Evolutionary conservation across 1,139 yeast species (phyloP), one percentile per base, ranked within the genome.

Genomic region (Magnusiomyces paraingens): DNA sequence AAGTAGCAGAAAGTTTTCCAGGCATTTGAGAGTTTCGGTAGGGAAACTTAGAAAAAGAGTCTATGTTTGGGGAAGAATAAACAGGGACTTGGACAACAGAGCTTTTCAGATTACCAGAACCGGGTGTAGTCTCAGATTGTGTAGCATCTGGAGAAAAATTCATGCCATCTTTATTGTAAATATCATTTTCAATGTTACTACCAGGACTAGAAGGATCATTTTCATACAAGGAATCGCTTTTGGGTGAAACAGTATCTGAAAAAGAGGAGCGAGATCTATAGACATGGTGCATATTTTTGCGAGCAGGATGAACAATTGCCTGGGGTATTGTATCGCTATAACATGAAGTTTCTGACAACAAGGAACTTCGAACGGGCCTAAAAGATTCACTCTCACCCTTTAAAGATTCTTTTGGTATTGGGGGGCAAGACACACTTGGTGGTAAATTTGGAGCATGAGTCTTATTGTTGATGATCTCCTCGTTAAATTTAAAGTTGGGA

Each of bases 21-120:
- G 48, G 52, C 29, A 35, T 50, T 32, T 44, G 48, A 12, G 52
- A 50, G 49, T 50, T 50, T 18, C 35, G 43, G 49, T 15, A 50
- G 17, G 52, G 52, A 17, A 50, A 50, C 26, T 21, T 45, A 5
- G 52, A 50, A 21, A 50, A 20, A 10, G 52, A 50, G 38, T 50
- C 52, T 21, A 50, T 43, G 17, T 44, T 50, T 3, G 52, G 49
- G 5, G 49, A 36, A 2, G 17, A 15, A 21, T 50, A 50, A 14
- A 50, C 32, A 14, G 52, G 52, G 18, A 50, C 26, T 20, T 41
- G 32, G n/a, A 40, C 52, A 29, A 29, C 21, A 15, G 26, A 35
- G n/a, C n/a, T 8, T 5, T 26, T 26, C 32, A 26, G 8, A 4
- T 26, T 26, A 8, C 32, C 8, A 5, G 32, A 26, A 26, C 8